Percentiles rank a stretch among this genome's conserved stretches.
These are phyloP conservation scores for Russula sp. DNA, from an alignment of 768 basidiomycete species.

Conservation along the genomic window DNA sequence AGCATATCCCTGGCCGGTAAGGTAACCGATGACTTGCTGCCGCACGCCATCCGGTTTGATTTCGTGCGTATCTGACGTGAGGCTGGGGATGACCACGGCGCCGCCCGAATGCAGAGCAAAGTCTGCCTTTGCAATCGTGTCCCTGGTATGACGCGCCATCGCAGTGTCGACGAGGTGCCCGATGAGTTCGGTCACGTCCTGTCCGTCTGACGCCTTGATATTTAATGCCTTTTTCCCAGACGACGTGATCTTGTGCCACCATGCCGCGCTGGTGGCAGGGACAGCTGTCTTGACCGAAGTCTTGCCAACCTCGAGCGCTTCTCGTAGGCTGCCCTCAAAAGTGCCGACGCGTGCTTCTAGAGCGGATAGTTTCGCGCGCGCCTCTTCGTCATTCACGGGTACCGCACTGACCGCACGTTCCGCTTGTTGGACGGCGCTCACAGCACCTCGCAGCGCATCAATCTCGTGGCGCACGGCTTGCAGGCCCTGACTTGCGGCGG, in stretches of 20 bases:
- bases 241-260: constrained; percentile 65
- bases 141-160: constrained; percentile 67
- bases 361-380: constrained; percentile 48
- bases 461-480: constrained; percentile 28
- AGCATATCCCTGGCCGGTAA: constrained; percentile 58
- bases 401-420: constrained; percentile 20
- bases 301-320: constrained; percentile 68
- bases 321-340: constrained; percentile 64
- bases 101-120: constrained; percentile 84
- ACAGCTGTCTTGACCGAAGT: constrained; percentile 41
- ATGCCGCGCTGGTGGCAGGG: constrained; percentile 44
- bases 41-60: constrained; percentile 52
- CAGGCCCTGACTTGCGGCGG: constrained; percentile 35
- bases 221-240: constrained; percentile 44
- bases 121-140: constrained; percentile 77
- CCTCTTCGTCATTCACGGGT: constrained; percentile 50
- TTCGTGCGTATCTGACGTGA: constrained; percentile 80
- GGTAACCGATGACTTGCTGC: constrained; percentile 48
- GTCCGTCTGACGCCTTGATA: constrained; percentile 73
- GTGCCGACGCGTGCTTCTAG: constrained; percentile 62
- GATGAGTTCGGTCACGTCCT: constrained; percentile 69
- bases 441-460: constrained; percentile 23
- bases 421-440: constrained; percentile 38
- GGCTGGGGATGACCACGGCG: constrained; percentile 71
- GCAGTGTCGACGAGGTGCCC: constrained; percentile 73